phyloP scores from a whole-genome alignment of 2,329 filamentous ascomycete species.

The Fusarium aywerte region DNA sequence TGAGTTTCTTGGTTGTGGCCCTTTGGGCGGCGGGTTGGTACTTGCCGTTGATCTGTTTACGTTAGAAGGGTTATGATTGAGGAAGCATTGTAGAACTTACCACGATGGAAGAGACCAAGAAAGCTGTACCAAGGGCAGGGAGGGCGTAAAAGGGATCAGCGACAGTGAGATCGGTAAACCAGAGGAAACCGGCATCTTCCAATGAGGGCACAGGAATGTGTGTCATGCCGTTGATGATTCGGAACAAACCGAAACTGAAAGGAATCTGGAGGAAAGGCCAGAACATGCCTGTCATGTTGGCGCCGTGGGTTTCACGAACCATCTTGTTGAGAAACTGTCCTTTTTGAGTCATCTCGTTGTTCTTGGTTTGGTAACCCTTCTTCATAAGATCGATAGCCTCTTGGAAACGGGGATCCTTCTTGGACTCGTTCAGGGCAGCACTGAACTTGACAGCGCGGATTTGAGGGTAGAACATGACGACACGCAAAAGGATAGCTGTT shows the following conservation, averaged over 20 bases:
- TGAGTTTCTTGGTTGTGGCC: conserved; percentile 56
- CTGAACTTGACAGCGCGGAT: conserved; percentile 50
- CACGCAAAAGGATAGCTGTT: conserved; percentile 72
- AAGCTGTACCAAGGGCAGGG: conserved; percentile 68
- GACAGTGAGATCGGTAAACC: conserved; percentile 81
- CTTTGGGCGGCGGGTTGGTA: conserved; percentile 49
- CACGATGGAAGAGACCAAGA: conserved; percentile 68
- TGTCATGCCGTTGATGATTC: conserved; percentile 78
- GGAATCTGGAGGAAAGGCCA: conserved; percentile 64
- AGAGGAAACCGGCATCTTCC: conserved; percentile 74
- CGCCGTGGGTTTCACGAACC: conserved; percentile 52
- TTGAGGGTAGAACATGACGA: conserved; percentile 71
- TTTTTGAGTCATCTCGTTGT: conserved; percentile 54
- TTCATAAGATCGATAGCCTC: conserved; percentile 63
- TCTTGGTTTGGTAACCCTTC: conserved; percentile 54
- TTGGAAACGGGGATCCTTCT: conserved; percentile 63
- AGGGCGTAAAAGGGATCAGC: conserved; percentile 82
- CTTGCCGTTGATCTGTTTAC: conserved; percentile 51
- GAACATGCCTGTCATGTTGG: conserved; percentile 49
- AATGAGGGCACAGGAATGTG: conserved; percentile 83
- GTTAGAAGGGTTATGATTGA: conserved; percentile 26
- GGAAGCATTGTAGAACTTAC: conserved; percentile 48
- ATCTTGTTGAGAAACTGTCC: conserved; percentile 51
- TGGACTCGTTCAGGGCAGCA: conserved; percentile 70
- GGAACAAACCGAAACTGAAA: conserved; percentile 83